Conservation (phyloP, 2,329 filamentous ascomycete species). For the Colletotrichum cordylinicola region DNA sequence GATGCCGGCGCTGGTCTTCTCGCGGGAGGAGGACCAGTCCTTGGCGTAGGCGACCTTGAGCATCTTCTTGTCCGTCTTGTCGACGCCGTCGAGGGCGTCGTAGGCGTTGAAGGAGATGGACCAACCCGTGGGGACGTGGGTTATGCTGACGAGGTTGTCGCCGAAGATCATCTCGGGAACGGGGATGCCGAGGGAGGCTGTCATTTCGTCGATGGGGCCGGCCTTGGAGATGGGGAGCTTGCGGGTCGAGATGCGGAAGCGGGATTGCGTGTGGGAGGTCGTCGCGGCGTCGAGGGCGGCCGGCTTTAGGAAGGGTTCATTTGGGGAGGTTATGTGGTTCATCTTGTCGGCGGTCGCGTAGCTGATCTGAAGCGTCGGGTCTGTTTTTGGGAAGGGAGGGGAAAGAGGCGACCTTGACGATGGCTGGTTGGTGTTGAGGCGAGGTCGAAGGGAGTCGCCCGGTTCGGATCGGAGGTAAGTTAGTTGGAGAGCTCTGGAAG, state of each 20-base stretch:
- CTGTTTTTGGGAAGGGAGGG: not conserved
- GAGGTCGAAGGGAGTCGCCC: not conserved
- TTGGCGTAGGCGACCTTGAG: conserved; percentile 91
- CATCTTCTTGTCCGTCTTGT: conserved; percentile 92
- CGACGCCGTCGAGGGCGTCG: conserved; percentile 87
- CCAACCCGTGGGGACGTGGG: conserved; percentile 80
- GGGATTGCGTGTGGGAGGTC: conserved; percentile 60
- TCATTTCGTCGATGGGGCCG: conserved; percentile 86
- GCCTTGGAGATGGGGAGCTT: conserved; percentile 96
- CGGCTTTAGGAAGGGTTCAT: conserved; percentile 62
- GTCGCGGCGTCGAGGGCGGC: conserved; percentile 59
- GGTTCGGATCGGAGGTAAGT: conserved; percentile 14
- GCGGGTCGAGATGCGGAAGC: conserved; percentile 79
- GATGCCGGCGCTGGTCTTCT: conserved; percentile 84
- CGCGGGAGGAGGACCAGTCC: conserved; percentile 75
- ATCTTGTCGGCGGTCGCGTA: conserved; percentile 28
- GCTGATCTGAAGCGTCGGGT: not conserved
- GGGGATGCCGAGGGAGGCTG: conserved; percentile 78
- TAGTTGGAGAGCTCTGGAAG: conserved; percentile 1
- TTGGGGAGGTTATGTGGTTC: conserved; percentile 45
- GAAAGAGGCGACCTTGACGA: not conserved
- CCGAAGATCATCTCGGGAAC: conserved; percentile 99
- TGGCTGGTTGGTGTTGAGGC: not conserved
- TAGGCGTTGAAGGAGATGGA: conserved; percentile 81
- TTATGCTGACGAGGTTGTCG: conserved; percentile 83